Percentiles rank a stretch among this genome's conserved stretches.
Evolutionary conservation across 2,329 filamentous ascomycete species (phyloP).

Genomic region (Calonectria pauciramosa): DNA sequence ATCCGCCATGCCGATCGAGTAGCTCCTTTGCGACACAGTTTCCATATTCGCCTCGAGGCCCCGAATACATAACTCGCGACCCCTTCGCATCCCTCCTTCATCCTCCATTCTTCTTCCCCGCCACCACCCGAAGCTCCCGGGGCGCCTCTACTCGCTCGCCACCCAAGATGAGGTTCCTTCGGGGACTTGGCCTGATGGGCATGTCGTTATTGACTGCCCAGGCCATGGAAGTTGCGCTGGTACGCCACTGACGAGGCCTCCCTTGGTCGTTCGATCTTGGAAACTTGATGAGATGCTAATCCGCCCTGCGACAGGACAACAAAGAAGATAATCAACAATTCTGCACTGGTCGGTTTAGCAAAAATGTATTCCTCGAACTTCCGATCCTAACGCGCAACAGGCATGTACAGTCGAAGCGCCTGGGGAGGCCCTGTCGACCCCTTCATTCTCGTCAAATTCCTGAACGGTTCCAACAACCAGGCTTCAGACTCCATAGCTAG

Average conservation of each 20-base stretch:
- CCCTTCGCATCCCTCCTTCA: constrained; percentile 1
- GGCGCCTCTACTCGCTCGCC: constrained; percentile 18
- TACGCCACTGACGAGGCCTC: constrained; percentile 50
- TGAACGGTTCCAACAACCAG: constrained; percentile 69
- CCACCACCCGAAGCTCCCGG: constrained; percentile 30
- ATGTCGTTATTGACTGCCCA: constrained; percentile 67
- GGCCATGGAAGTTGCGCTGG: constrained; percentile 71
- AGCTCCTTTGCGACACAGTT: constrained; percentile 20
- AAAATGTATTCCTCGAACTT: neutral
- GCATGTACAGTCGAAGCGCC: constrained; percentile 92
- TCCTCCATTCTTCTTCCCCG: constrained; percentile 1
- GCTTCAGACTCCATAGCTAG: constrained; percentile 80
- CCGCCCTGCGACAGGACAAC: constrained; percentile 71
- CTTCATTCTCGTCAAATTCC: constrained; percentile 88
- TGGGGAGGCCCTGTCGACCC: constrained; percentile 93
- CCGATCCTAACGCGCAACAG: constrained; percentile 52
- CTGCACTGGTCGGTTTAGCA: constrained; percentile 72
- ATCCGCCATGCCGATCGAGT: constrained; percentile 25
- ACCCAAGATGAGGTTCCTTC: constrained; percentile 67
- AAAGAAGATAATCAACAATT: constrained; percentile 82
- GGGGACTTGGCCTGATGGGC: constrained; percentile 65
- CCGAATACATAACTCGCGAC: constrained; percentile 1
- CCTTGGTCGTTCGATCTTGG: neutral
- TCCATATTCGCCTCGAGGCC: constrained; percentile 8
- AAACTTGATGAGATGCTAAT: constrained; percentile 38